A percentile compares a stretch with the other conserved stretches of the same genome.
phyloP scores from a whole-genome alignment of 129 eudicot species.

The Dittrichia graveolens region DNA sequence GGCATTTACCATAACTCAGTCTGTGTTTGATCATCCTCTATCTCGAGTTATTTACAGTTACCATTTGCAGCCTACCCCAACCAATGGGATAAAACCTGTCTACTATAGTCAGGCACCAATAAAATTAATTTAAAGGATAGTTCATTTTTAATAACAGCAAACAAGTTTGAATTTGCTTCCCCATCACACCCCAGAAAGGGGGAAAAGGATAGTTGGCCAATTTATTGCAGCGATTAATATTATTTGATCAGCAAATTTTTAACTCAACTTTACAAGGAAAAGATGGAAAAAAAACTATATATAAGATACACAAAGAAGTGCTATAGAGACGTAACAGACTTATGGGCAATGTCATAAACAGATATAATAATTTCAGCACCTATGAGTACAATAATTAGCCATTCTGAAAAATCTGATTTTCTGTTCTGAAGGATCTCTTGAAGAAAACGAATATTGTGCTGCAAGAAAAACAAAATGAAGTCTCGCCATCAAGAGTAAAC shows the following conservation, averaged over 20 bases:
- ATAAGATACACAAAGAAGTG: conserved; percentile 18
- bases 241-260: neutral
- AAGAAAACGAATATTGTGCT: conserved; percentile 94
- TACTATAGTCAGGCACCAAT: neutral
- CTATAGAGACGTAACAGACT: conserved; percentile 55
- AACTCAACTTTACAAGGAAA: conserved; percentile 29
- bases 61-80: neutral
- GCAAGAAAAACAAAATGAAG: conserved; percentile 36
- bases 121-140: no score
- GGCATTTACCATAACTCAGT: conserved; percentile 1
- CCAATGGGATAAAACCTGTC: neutral
- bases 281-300: neutral
- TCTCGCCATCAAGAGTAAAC: conserved; percentile 24
- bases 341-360: conserved; percentile 78
- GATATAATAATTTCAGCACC: conserved; percentile 83
- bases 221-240: neutral
- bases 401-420: conserved; percentile 87
- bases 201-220: neutral
- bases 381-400: conserved; percentile 86
- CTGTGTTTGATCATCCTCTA: no score
- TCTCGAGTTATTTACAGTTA: neutral
- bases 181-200: neutral
- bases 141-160: neutral
- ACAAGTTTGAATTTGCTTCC: neutral
- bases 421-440: conserved; percentile 93